Conservation (phyloP, 1,139 yeast genomes). For the Taphrina betulina region DNA sequence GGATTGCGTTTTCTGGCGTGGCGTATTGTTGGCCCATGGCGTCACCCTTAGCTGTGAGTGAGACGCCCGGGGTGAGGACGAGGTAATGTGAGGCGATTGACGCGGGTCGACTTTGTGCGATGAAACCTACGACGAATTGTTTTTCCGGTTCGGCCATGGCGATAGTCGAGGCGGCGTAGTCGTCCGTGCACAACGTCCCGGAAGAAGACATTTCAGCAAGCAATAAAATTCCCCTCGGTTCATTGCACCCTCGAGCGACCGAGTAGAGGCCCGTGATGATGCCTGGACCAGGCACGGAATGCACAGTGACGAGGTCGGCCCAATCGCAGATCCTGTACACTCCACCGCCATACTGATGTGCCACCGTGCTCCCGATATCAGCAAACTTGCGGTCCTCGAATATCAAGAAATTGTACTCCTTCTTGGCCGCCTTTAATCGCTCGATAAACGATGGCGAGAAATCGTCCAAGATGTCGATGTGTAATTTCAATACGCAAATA, state of each 20-base stretch:
- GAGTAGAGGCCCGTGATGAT: constrained; percentile 71
- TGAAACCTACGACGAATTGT: constrained; percentile 92
- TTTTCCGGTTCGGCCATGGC: constrained; percentile 85
- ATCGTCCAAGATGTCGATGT: constrained; percentile 87
- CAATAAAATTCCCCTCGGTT: constrained; percentile 79
- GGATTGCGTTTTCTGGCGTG: constrained; percentile 78
- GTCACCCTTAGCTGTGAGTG: constrained; percentile 88
- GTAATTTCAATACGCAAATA: constrained; percentile 90
- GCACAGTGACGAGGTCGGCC: constrained; percentile 98
- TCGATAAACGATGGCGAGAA: constrained; percentile 77
- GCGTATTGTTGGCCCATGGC: constrained; percentile 95
- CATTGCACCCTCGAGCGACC: constrained; percentile 35
- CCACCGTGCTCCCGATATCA: constrained; percentile 97
- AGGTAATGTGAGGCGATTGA: constrained; percentile 84
- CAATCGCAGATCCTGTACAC: constrained; percentile 83
- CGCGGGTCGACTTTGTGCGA: constrained; percentile 57
- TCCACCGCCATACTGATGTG: constrained; percentile 89
- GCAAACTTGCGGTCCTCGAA: constrained; percentile 98
- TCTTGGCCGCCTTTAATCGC: constrained; percentile 68
- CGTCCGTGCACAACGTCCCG: constrained; percentile 91
- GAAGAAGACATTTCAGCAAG: constrained; percentile 91
- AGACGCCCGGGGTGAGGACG: constrained; percentile 97
- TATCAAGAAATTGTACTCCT: constrained; percentile 77
- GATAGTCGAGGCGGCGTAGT: constrained; percentile 79
- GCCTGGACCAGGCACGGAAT: constrained; percentile 94